Conservation (phyloP, 768 basidiomycete genomes). For the Galerina sulciceps region DNA sequence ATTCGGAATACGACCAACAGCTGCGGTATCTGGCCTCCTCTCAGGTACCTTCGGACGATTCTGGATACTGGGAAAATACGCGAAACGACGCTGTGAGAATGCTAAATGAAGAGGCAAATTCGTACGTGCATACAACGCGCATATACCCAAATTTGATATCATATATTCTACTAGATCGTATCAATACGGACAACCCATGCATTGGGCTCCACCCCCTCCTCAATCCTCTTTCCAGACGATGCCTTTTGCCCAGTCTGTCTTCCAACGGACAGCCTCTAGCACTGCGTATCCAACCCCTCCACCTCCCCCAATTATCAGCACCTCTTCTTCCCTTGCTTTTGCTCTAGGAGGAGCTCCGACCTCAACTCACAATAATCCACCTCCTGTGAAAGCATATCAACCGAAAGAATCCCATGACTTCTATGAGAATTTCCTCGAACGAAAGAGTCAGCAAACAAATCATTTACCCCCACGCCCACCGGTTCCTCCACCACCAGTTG, state of each 20-base stretch:
- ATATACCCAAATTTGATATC: slow-evolving; percentile 23
- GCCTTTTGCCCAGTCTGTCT: slow-evolving; percentile 65
- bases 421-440: slow-evolving; percentile 68
- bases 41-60: slow-evolving; percentile 45
- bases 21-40: slow-evolving; percentile 58
- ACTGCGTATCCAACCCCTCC: slow-evolving; percentile 76
- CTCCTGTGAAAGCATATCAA: slow-evolving; percentile 37
- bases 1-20: slow-evolving; percentile 72
- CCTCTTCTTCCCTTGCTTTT: slow-evolving; percentile 75
- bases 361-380: slow-evolving; percentile 18
- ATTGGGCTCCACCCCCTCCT: slow-evolving; percentile 46
- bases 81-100: slow-evolving; percentile 65
- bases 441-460: slow-evolving; percentile 51
- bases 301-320: slow-evolving; percentile 61
- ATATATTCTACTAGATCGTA: slow-evolving; percentile 37
- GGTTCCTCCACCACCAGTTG: slow-evolving; percentile 24
- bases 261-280: slow-evolving; percentile 65
- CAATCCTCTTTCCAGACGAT: slow-evolving; percentile 58
- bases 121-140: slow-evolving; percentile 42
- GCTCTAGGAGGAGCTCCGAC: slow-evolving; percentile 55
- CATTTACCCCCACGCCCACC: slow-evolving; percentile 15
- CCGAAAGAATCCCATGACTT: slow-evolving; percentile 66
- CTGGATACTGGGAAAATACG: slow-evolving; percentile 67
- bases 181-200: slow-evolving; percentile 43
- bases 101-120: slow-evolving; percentile 54